Percentiles rank a stretch among this genome's conserved stretches.
Conservation (phyloP, 148 eudicot genomes). For the Fagopyrum tataricum region DNA sequence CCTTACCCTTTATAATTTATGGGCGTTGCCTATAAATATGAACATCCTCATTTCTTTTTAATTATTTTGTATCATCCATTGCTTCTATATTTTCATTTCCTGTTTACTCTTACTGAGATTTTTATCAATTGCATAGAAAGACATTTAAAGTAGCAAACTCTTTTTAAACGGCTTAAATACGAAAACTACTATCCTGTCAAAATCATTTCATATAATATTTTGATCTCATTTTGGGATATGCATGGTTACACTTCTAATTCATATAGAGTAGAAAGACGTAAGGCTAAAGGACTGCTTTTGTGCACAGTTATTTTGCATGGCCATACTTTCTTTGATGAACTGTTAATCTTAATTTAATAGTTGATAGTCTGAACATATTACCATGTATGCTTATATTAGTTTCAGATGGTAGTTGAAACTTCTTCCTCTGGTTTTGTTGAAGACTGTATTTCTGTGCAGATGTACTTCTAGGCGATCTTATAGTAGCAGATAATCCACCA, state of each 20-base stretch:
- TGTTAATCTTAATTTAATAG: not conserved
- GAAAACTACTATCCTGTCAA: not conserved
- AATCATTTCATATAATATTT: not conserved
- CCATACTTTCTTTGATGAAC: not conserved
- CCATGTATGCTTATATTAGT: not conserved
- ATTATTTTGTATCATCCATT: not conserved
- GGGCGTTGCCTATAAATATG: not conserved
- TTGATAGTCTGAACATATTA: slow-evolving; percentile 2
- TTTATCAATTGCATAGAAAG: not conserved
- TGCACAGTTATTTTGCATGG: not conserved
- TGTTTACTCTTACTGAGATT: not conserved
- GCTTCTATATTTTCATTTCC: not conserved
- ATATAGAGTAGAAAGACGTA: not conserved
- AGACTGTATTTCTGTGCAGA: slow-evolving; percentile 40
- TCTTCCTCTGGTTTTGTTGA: slow-evolving; percentile 1
- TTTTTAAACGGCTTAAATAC: not conserved
- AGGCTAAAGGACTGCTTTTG: not conserved
- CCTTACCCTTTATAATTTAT: not conserved
- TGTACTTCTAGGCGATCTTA: slow-evolving; percentile 63
- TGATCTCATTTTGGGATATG: not conserved
- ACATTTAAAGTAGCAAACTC: not conserved
- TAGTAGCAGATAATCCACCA: slow-evolving; percentile 70
- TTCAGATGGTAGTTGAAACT: not conserved
- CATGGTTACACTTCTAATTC: not conserved
- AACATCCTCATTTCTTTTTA: not conserved